Evolutionary conservation across 164 flowering plant genomes (phyloP).

Genomic region (Nelumbo lutea): DNA sequence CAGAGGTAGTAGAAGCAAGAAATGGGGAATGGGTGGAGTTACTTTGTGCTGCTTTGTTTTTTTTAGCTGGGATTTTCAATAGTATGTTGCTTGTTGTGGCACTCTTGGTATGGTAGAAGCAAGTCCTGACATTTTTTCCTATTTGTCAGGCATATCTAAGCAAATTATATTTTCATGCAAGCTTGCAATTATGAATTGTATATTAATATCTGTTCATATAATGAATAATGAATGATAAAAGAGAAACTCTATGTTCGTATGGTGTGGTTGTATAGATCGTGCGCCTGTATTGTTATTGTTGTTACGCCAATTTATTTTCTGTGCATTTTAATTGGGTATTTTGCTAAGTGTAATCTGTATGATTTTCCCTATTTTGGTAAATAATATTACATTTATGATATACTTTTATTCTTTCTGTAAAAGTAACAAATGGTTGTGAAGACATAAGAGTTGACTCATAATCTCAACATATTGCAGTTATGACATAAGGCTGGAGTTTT

Average conservation of each 20-base stretch:
- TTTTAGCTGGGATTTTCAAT: no score
- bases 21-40: no score
- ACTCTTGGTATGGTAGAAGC: no score
- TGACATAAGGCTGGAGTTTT: slow-evolving; percentile 73
- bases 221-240: no score
- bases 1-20: no score
- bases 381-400: neutral
- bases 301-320: neutral
- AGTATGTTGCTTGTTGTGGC: no score
- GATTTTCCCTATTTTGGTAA: neutral
- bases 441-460: slow-evolving; percentile 21
- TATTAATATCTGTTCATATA: neutral
- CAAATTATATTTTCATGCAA: neutral
- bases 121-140: no score
- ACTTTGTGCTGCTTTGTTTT: no score
- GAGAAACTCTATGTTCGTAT: no score
- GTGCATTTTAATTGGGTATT: neutral
- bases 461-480: slow-evolving; percentile 59
- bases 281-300: no score
- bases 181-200: neutral
- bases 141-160: neutral
- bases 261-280: no score
- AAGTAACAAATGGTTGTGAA: neutral
- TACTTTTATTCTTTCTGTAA: neutral
- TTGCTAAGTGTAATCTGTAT: neutral